Base-by-base conservation (phyloP, 2,329 filamentous ascomycete genomes). In the Sporothrix inflata region DNA sequence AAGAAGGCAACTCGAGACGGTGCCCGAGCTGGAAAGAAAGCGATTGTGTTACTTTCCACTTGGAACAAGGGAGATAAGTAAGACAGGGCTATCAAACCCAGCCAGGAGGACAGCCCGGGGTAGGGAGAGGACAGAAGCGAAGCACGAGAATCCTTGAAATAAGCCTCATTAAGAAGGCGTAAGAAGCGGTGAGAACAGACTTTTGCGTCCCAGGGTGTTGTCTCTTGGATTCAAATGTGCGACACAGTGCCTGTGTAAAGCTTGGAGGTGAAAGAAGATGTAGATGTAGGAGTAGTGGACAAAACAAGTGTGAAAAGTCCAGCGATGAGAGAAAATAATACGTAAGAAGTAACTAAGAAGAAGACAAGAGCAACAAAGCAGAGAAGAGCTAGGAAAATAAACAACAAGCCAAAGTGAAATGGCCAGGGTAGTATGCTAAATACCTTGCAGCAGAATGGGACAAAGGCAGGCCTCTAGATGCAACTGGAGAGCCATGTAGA, bases 1-100 rank as follows among this genome's bases (percentile, higher is more conserved):
- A 70, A 24, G 53, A 61, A 49, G 68, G 68, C 68, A 70, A 70
- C 40, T 70, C 68, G 68, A 70, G 49, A 57, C 68, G 68, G 38
- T 53, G 66, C 38, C 51, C 66, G 27, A 55, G 30, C 30, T 57
- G 30, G 66, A 42, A 24, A 61, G 19, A 21, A 51, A 61, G 40
- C 24, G 42, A 45, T n/a, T 61, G 68, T 70, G 40, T 38, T 11
- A 61, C 68, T 61, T 24, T 19, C 40, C 1, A 21, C 27, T 61
- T 70, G 53, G 53, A 47, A 34, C 24, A 63, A 51, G 40, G 24
- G 53, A 47, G 40, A 49, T 61, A 49, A 24, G 68, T 61, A 38
- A 70, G 68, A 70, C 68, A 70, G n/a, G 16, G 68, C 42, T 49
- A 61, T 38, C 68, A 49, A 61, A 70, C 40, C 68, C 68, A 45